phyloP scores from a whole-genome alignment of 2,329 filamentous ascomycete species.

The Cercospora sp. region DNA sequence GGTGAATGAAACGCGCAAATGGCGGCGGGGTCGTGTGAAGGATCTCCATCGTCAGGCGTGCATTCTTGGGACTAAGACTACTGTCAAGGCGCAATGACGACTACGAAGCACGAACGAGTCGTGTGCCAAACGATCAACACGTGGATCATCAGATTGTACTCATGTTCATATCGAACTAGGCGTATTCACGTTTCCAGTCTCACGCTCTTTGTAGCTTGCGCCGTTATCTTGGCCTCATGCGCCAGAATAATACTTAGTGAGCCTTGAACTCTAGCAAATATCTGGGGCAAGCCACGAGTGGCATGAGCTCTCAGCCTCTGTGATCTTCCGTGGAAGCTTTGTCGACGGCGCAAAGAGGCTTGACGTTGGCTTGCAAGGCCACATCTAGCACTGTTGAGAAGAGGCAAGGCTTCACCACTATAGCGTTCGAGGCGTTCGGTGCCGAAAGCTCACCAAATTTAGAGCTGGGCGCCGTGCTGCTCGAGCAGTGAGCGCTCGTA shows the following conservation, averaged over 20 bases:
- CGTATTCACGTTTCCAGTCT: not conserved
- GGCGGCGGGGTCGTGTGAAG: not conserved
- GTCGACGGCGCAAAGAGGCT: not conserved
- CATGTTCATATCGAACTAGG: not conserved
- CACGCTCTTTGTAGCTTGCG: not conserved
- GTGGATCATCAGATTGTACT: not conserved
- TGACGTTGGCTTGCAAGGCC: not conserved
- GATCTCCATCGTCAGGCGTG: not conserved
- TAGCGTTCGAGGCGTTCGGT: not conserved
- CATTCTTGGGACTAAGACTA: not conserved
- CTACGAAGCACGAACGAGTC: not conserved
- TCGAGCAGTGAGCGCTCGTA: not conserved
- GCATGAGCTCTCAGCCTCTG: not conserved
- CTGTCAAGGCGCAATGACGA: not conserved
- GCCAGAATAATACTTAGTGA: not conserved
- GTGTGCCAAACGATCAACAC: not conserved
- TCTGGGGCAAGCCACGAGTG: not conserved
- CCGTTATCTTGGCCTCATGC: not conserved
- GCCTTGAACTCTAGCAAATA: not conserved
- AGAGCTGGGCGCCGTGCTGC: not conserved
- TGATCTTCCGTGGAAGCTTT: not conserved
- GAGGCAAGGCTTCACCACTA: not conserved
- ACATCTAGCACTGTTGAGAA: constrained; percentile 1
- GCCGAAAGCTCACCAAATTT: not conserved
- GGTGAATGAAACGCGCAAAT: not conserved